These are phyloP conservation scores for Rhodofomes roseus DNA, from an alignment of 1,284 basidiomycete genomes.

Conservation along the genomic window DNA sequence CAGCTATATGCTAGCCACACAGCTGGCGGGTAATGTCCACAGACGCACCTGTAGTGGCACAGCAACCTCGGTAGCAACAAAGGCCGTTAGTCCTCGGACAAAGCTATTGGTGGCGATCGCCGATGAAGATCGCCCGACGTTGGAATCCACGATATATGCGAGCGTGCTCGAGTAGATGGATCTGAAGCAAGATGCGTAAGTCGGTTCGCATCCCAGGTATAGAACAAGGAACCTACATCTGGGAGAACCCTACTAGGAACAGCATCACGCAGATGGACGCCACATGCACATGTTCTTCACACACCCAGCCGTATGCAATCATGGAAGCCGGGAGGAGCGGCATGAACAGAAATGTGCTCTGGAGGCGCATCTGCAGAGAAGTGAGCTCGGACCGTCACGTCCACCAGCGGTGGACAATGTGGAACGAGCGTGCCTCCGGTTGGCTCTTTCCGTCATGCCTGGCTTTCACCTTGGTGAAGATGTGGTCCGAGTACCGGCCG, in stretches of 20 bases:
- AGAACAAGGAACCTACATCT: slow-evolving; percentile 47
- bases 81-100: slow-evolving; percentile 68
- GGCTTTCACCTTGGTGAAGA: slow-evolving; percentile 52
- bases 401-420: neutral
- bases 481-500: slow-evolving; percentile 73
- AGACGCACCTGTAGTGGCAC: slow-evolving; percentile 55
- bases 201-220: neutral
- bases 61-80: slow-evolving; percentile 63
- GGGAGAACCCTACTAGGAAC: slow-evolving; percentile 65
- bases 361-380: slow-evolving; percentile 65
- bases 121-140: slow-evolving; percentile 63
- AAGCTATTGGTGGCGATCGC: slow-evolving; percentile 71
- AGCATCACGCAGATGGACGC: slow-evolving; percentile 60
- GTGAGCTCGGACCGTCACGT: neutral
- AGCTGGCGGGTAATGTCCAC: neutral
- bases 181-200: slow-evolving; percentile 2
- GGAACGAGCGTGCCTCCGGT: slow-evolving; percentile 53
- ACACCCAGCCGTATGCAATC: slow-evolving; percentile 77
- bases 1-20: too few species aligned
- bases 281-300: slow-evolving; percentile 58
- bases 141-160: slow-evolving; percentile 74
- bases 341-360: slow-evolving; percentile 57
- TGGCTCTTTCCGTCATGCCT: slow-evolving; percentile 57
- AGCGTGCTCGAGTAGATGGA: slow-evolving; percentile 47
- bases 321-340: slow-evolving; percentile 56